Evolutionary conservation across 441 rosid genomes (phyloP).

Genomic region (Syzygium malaccense): DNA sequence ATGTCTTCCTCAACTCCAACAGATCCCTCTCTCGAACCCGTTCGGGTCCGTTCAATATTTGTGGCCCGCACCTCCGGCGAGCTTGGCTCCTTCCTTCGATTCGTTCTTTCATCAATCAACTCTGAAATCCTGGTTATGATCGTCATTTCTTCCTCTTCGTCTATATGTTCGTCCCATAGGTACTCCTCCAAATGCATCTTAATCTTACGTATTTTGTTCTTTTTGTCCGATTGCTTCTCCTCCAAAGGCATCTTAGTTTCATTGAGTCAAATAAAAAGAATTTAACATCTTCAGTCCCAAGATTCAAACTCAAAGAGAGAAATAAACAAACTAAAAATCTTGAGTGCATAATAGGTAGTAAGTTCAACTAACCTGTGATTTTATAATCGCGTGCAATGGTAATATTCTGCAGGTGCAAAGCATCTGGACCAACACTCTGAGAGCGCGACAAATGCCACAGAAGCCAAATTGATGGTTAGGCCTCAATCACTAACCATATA

Average conservation of each 20-base stretch:
- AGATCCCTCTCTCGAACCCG: too few species aligned
- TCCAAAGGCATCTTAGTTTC: neutral
- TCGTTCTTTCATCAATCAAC: neutral
- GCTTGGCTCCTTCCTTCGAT: too few species aligned
- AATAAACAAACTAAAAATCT: neutral
- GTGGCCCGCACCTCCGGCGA: neutral
- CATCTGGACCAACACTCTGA: conserved; percentile 48
- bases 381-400: conserved; percentile 76
- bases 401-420: conserved; percentile 88
- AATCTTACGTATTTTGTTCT: fast-evolving
- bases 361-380: neutral
- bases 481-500: too few species aligned
- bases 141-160: neutral
- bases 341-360: neutral
- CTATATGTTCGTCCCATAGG: conserved; percentile 53
- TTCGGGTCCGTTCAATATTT: neutral
- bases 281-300: neutral
- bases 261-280: neutral
- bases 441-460: neutral
- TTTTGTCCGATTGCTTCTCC: neutral
- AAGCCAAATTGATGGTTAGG: neutral
- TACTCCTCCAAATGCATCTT: conserved; percentile 56
- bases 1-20: neutral
- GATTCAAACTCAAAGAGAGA: neutral
- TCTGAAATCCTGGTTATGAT: neutral